A percentile compares a stretch with the other conserved stretches of the same genome.
These are phyloP conservation scores for Fusarium tupiense DNA, from an alignment of 2,329 filamentous ascomycete species.

Conservation along the genomic window DNA sequence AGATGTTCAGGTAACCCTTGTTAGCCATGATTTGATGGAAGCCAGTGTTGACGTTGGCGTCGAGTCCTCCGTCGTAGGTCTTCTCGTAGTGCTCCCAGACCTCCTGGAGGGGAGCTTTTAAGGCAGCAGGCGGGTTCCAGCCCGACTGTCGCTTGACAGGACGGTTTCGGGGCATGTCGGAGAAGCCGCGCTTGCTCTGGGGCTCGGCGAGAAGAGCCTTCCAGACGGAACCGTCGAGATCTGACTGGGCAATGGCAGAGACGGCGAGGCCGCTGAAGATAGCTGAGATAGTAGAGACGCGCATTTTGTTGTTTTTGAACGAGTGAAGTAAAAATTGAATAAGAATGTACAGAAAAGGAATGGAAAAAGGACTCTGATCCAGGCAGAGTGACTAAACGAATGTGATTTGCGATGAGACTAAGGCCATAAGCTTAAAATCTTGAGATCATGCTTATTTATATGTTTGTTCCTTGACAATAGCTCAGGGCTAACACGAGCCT, in stretches of 20 bases:
- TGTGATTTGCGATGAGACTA: not conserved
- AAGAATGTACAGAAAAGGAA: slow-evolving; percentile 1
- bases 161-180: slow-evolving; percentile 13
- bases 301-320: not conserved
- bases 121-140: slow-evolving; percentile 28
- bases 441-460: no score
- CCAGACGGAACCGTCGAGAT: slow-evolving; percentile 32
- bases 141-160: slow-evolving; percentile 30
- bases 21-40: slow-evolving; percentile 46
- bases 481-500: not conserved
- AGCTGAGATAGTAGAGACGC: not conserved
- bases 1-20: slow-evolving; percentile 47
- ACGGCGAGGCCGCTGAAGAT: slow-evolving; percentile 13
- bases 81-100: slow-evolving; percentile 31
- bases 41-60: slow-evolving; percentile 44
- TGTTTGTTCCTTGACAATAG: fast-evolving
- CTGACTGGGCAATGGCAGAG: slow-evolving; percentile 19
- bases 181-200: not conserved
- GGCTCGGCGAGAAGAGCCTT: slow-evolving; percentile 17
- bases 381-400: slow-evolving; percentile 8
- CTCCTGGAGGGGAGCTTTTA: slow-evolving; percentile 20
- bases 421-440: not conserved
- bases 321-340: not conserved
- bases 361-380: not conserved
- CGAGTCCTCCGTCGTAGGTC: slow-evolving; percentile 19